Evolutionary conservation across 257 asterid genomes (phyloP), one percentile per base, ranked within the genome.

Genomic region (Oldenlandia corymbosa): DNA sequence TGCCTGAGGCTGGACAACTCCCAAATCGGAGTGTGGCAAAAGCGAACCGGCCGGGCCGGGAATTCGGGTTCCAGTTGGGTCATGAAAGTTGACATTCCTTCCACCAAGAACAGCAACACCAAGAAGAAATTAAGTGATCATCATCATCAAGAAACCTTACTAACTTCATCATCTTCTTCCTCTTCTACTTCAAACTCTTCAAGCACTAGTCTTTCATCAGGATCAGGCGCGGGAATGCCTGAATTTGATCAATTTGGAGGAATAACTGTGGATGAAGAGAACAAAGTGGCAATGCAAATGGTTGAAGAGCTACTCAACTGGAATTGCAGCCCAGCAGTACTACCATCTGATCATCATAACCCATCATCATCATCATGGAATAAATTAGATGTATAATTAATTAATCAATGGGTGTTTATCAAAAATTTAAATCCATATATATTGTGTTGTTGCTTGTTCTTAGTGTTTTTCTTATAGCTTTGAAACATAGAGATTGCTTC

Each of bases 21-120:
- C 9, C 85, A 83, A 21, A 77, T 88, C 7, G 93, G 95, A 0
- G 93, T 85, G 13, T 88, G 95, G 95, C 94, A 88, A 63, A 79
- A 81, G 37, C 68, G 80, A 23, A 75, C 91, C 4, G 88, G 91
- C 13, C 70, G 79, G 39, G 39, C 45, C 66, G n/a, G 39, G 39
- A 34, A 75, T 37, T 81, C 91, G 1, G 78, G 62, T 27, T 76
- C 93, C 0, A 79, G 68, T 36, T 88, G 93, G 95, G 81, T 88
- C 2, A 85, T 81, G 86, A 85, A 81, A 62, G 78, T 88, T 20
- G 94, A 88, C 60, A 83, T 88, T 64, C 39, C 39, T 34, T 34
- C 39, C 9, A 9, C 39, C 39, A 34, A 34, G 39, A 34, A 34
- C 39, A 66, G 71, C 55, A 79, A 77, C 43, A 61, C 7, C 37